Evolutionary conservation across 108 stramenopile species (phyloP), one percentile per base, ranked within the genome.

Genomic region (Cylindrotheca fusiformis): DNA sequence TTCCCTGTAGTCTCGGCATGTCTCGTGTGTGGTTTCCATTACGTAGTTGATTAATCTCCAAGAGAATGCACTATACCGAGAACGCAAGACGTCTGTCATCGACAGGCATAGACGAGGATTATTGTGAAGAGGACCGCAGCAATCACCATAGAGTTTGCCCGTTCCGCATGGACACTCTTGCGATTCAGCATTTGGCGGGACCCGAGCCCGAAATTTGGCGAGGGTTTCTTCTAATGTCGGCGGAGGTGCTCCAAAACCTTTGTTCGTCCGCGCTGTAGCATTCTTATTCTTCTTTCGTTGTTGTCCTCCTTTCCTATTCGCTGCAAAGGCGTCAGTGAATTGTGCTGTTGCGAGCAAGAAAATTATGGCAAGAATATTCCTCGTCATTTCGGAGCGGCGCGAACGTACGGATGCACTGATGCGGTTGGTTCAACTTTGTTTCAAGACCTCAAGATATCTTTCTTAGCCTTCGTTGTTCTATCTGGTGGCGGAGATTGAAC

Each of bases 221-320:
- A 80, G 46, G 2, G 83, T 54, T 27, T 85, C 73, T 32, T 73
- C 82, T 0, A 81, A 59, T 14, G 68, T 73, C 0, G 74, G 69
- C 22, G 80, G 84, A 10, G 83, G 71, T 22, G 71, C 63, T 22
- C 85, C 89, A 67, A 90, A 90, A 8, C 88, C 88, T 55, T 76
- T 78, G 48, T 33, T 45, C 17, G 66, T 59, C 32, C 41, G 19
- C 14, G 36, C 53, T 19, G 28, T 44, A 4, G 8, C 8, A 30
- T 26, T 23, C 6, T 56, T 56, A 5, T n/a, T n/a, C n/a, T n/a
- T n/a, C n/a, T n/a, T n/a, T n/a, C n/a, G n/a, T n/a, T n/a, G n/a
- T n/a, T n/a, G n/a, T n/a, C 54, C 54, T 25, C 52, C 52, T 27
- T 55, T 54, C 54, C 55, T 65, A 19, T 29, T 33, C 22, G 64